Percentiles rank a stretch among this genome's conserved stretches.
phyloP scores from a whole-genome alignment of 148 eudicot species.

The Drosera capensis region DNA sequence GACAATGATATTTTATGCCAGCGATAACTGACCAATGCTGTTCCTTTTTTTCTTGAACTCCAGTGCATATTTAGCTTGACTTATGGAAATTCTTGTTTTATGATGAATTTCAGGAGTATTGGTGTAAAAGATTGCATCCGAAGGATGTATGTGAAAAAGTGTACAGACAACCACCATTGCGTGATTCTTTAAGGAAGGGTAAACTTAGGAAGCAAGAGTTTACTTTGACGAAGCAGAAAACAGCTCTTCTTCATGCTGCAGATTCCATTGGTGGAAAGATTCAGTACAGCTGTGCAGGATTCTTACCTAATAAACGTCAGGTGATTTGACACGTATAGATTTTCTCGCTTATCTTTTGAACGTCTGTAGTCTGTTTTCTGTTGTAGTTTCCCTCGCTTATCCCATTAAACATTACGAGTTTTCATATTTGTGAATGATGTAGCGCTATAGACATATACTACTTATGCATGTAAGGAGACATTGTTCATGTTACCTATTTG shows the following conservation, averaged over 20 bases:
- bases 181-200: constrained; percentile 71
- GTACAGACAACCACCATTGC: constrained; percentile 81
- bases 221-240: constrained; percentile 71
- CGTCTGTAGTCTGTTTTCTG: not conserved
- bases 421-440: no score
- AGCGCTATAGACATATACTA: no score
- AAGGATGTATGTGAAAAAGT: constrained; percentile 98
- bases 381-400: not conserved
- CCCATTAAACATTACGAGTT: no score
- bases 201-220: constrained; percentile 80
- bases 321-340: constrained; percentile 23
- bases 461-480: no score
- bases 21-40: no score
- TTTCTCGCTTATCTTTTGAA: not conserved
- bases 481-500: no score
- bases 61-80: constrained; percentile 1
- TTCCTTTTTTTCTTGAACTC: not conserved
- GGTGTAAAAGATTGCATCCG: constrained; percentile 98
- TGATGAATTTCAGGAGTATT: constrained; percentile 59
- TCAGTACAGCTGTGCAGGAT: constrained; percentile 81
- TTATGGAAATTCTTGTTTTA: constrained; percentile 1
- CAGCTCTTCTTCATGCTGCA: constrained; percentile 66
- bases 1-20: no score
- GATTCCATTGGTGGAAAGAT: constrained; percentile 75
- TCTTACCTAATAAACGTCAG: constrained; percentile 87